These are phyloP conservation scores for Isabelozyma heimii DNA, from an alignment of 805 yeast species.

Conservation along the genomic window DNA sequence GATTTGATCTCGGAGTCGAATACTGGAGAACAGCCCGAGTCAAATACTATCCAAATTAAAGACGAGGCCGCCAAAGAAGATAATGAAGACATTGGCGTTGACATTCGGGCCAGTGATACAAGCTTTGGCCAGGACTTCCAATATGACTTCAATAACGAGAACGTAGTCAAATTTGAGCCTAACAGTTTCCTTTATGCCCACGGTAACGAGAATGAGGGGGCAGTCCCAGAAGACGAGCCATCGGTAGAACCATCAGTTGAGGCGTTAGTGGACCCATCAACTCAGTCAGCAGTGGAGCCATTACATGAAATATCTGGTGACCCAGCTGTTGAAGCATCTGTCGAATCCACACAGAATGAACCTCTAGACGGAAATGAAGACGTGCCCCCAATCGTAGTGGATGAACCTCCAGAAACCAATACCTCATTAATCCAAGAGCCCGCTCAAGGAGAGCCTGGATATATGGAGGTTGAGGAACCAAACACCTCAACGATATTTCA, in stretches of 20 bases:
- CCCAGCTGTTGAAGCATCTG: too few relatives aligned
- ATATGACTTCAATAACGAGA: not conserved
- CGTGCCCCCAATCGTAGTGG: not conserved
- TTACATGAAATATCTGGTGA: too few relatives aligned
- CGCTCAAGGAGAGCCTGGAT: not conserved
- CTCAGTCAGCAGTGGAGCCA: too few relatives aligned
- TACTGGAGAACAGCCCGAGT: slow-evolving; percentile 5
- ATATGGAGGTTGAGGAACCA: slow-evolving; percentile 1
- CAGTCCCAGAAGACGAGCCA: not conserved
- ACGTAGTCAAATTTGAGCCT: not conserved
- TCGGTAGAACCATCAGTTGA: too few relatives aligned
- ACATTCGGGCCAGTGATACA: not conserved
- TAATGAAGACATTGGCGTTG: too few relatives aligned
- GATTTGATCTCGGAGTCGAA: slow-evolving; percentile 13
- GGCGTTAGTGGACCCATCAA: too few relatives aligned
- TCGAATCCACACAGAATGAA: not conserved
- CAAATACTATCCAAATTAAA: too few relatives aligned
- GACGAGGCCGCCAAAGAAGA: too few relatives aligned
- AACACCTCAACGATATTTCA: slow-evolving; percentile 1
- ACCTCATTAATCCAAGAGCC: not conserved
- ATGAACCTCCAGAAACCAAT: not conserved
- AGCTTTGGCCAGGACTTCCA: not conserved
- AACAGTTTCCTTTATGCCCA: not conserved
- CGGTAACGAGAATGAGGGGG: not conserved
- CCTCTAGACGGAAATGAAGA: not conserved